phyloP scores from a whole-genome alignment of 2,329 filamentous ascomycete genomes.

The Achaetomium macrosporum region DNA sequence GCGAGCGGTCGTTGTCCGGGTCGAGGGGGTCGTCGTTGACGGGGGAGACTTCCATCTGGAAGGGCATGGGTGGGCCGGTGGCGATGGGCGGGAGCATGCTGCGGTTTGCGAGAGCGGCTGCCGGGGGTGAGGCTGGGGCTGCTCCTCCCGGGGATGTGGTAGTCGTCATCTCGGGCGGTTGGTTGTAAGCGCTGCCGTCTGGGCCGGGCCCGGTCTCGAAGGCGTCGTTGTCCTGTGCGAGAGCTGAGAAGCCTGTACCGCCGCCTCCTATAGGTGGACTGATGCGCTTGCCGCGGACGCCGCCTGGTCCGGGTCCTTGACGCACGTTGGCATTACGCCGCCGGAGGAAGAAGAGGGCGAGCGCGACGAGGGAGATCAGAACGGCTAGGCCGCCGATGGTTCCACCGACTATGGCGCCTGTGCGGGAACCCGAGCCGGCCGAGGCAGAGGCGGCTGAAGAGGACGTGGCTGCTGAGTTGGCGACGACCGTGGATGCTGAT shows the following conservation, averaged over 20 bases:
- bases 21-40: conserved; percentile 16
- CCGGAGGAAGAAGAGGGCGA: conserved; percentile 41
- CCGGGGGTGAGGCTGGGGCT: not conserved
- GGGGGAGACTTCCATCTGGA: conserved; percentile 18
- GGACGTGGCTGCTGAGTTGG: conserved; percentile 3
- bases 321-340: conserved; percentile 39
- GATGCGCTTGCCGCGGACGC: conserved; percentile 34
- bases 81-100: conserved; percentile 12
- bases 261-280: conserved; percentile 28
- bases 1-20: conserved; percentile 5
- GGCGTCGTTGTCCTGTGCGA: conserved; percentile 32
- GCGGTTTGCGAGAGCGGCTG: not conserved
- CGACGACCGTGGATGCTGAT: not conserved
- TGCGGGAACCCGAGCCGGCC: conserved; percentile 28
- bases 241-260: conserved; percentile 34
- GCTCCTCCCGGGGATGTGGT: not conserved
- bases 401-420: conserved; percentile 49
- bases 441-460: conserved; percentile 10
- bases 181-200: not conserved
- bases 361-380: conserved; percentile 37
- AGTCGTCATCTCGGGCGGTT: not conserved
- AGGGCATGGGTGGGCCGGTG: conserved; percentile 13
- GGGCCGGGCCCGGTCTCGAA: conserved; percentile 25
- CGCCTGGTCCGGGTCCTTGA: conserved; percentile 36
- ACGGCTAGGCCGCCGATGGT: conserved; percentile 47